These are phyloP conservation scores for Blastobotrys proliferans DNA, from an alignment of 1,139 yeast species.

Conservation along the genomic window DNA sequence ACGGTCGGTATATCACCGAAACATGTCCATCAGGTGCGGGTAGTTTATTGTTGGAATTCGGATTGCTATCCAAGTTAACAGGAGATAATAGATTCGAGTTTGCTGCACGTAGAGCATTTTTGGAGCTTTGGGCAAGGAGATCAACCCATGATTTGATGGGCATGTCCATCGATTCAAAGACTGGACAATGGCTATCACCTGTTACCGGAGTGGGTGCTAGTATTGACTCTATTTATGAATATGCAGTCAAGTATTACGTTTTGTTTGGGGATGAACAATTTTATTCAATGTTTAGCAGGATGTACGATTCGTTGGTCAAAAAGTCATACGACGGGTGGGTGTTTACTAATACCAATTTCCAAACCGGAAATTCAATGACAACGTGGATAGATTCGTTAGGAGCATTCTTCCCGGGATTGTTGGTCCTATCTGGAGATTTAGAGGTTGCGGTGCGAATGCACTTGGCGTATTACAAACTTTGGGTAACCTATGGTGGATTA, in stretches of 20 bases:
- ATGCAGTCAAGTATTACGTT: slow-evolving; percentile 73
- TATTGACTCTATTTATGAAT: slow-evolving; percentile 89
- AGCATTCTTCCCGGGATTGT: slow-evolving; percentile 86
- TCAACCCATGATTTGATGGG: slow-evolving; percentile 65
- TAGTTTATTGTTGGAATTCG: slow-evolving; percentile 74
- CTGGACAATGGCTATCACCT: slow-evolving; percentile 54
- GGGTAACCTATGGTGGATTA: slow-evolving; percentile 75
- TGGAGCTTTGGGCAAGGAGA: slow-evolving; percentile 66
- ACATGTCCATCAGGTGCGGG: slow-evolving; percentile 88
- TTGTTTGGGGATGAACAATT: slow-evolving; percentile 64
- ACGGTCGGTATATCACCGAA: slow-evolving; percentile 41
- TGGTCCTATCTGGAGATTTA: slow-evolving; percentile 73
- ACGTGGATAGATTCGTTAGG: slow-evolving; percentile 82
- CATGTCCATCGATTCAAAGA: slow-evolving; percentile 65
- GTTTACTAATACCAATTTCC: slow-evolving; percentile 55
- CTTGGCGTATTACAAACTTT: slow-evolving; percentile 63
- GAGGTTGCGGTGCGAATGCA: slow-evolving; percentile 62
- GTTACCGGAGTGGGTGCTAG: slow-evolving; percentile 87
- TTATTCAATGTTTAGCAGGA: slow-evolving; percentile 56
- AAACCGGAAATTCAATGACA: slow-evolving; percentile 49
- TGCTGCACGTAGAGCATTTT: slow-evolving; percentile 58
- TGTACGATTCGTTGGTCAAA: slow-evolving; percentile 51
- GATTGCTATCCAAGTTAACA: slow-evolving; percentile 66
- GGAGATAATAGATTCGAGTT: slow-evolving; percentile 68
- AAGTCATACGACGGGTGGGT: slow-evolving; percentile 52